A percentile compares a stretch with the other conserved stretches of the same genome.
Conservation (phyloP, 192 early-diverging fungal species). For the Umbelopsis ramanniana region DNA sequence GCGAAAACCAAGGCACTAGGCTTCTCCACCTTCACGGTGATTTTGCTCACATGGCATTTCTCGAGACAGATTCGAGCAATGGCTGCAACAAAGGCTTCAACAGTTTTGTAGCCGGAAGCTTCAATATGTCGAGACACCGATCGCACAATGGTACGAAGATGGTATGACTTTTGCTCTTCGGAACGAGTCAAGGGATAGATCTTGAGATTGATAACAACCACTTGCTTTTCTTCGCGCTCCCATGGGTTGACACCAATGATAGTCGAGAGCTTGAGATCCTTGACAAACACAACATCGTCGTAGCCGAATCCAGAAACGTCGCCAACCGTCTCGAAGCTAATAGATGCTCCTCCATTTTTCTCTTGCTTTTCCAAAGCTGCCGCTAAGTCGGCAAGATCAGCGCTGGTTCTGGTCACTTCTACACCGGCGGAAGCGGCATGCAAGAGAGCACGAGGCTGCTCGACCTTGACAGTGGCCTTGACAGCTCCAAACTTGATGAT, state of each 20-base stretch:
- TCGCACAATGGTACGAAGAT: slow-evolving; percentile 90
- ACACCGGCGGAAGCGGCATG: slow-evolving; percentile 90
- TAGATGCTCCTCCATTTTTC: slow-evolving; percentile 7
- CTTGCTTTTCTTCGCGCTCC: slow-evolving; percentile 95
- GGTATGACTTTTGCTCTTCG: slow-evolving; percentile 73
- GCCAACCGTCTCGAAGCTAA: slow-evolving; percentile 38
- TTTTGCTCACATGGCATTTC: slow-evolving; percentile 85
- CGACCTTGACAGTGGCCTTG: slow-evolving; percentile 71
- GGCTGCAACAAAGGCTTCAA: slow-evolving; percentile 91
- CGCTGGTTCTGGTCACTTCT: slow-evolving; percentile 77
- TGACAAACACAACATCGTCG: slow-evolving; percentile 86
- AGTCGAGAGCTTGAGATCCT: slow-evolving; percentile 75
- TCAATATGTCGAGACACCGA: slow-evolving; percentile 82
- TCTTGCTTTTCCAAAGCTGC: slow-evolving; percentile 23
- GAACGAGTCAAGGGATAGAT: slow-evolving; percentile 58
- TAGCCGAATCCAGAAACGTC: slow-evolving; percentile 45
- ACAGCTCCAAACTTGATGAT: slow-evolving; percentile 67
- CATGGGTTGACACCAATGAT: slow-evolving; percentile 96
- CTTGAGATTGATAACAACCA: slow-evolving; percentile 79
- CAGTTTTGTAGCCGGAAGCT: slow-evolving; percentile 85
- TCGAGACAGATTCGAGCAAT: slow-evolving; percentile 78
- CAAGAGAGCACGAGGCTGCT: slow-evolving; percentile 89
- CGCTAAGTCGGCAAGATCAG: slow-evolving; percentile 43
- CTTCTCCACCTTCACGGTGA: slow-evolving; percentile 91
- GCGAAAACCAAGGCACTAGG: slow-evolving; percentile 95